Base-by-base conservation (phyloP, 2,329 filamentous ascomycete species). In the Aspergillus niger region DNA sequence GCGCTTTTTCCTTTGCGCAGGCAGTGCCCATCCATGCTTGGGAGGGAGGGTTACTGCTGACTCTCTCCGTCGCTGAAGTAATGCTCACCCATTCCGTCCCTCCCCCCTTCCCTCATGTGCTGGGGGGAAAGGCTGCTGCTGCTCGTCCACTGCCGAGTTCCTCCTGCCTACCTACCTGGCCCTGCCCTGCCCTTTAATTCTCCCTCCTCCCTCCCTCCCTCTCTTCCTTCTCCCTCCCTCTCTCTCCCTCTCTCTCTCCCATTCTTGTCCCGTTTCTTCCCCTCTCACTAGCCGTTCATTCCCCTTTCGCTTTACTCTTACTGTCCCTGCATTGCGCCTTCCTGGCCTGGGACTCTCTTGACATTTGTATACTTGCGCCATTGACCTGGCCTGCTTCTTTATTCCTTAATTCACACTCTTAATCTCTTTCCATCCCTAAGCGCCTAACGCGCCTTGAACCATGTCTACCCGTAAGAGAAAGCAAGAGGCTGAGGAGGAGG, bases 21-120 rank as follows among this genome's bases (percentile, higher is more conserved):
- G 38, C 70, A 5, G 24, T 81, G 84, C 79, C 53, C 52, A 48
- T 58, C 53, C 52, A 48, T 58, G 53, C 49, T 56, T 53, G 39
- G 50, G 39, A 53, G 48, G 52, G 55, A 55, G 44, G 32, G 32
- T 36, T 36, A 49, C 51, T 54, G 60, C 60, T 60, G 57, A 63
- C 57, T 56, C 36, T 56, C 41, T 50, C 85, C 83, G 54, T 86
- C 85, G 70, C 86, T 81, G 64, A 85, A 83, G 52, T 80, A 81
- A 67, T 85, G 82, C 52, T 60, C 58, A 49, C 57, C 55, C 38
- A 60, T 60, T 48, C 58, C 57, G 48, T 61, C 44, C 39, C 49
- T 61, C 47, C 44, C 56, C 32, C 50, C 47, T 41, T 57, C 47
- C 47, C 55, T 53, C 41, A 30, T 51, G 15, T 50, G 20, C 43